Conservation (phyloP, 139 green algal genomes). For the Auxenochlorella protothecoides region DNA sequence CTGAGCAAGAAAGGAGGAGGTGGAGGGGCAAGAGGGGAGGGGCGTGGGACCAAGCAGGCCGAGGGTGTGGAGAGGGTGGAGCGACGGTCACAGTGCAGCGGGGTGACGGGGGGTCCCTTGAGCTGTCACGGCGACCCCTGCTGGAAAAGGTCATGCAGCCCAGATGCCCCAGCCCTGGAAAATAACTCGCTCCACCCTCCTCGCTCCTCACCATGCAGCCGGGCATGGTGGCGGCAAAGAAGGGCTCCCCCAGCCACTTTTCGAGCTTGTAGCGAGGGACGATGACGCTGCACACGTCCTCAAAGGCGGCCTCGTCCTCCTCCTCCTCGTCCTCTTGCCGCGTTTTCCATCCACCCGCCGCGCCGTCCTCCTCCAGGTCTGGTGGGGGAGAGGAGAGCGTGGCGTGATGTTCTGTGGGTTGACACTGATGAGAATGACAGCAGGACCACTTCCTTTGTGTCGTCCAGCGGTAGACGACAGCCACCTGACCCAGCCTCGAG, state of each 20-base stretch:
- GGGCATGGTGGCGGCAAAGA: constrained; percentile 30
- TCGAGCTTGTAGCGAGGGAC: constrained; percentile 39
- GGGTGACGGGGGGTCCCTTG: no score
- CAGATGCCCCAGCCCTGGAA: no score
- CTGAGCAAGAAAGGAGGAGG: background rate
- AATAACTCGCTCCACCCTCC: no score
- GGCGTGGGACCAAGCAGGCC: background rate
- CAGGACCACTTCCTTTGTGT: no score
- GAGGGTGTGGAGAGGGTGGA: background rate
- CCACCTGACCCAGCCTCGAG: background rate
- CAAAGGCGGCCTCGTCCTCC: constrained; percentile 28
- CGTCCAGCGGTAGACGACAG: no score
- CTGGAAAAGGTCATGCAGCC: no score
- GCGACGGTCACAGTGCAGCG: background rate
- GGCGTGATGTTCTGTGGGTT: no score
- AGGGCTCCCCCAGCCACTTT: constrained; percentile 44
- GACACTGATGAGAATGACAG: no score
- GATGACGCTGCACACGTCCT: constrained; percentile 31
- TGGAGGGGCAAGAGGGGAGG: background rate
- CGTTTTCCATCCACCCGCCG: no score
- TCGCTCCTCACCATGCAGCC: constrained; percentile 30
- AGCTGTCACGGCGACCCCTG: no score
- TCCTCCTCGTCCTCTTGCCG: constrained; percentile 15
- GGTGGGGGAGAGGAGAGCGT: no score
- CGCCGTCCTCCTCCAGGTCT: no score